phyloP scores from a whole-genome alignment of 148 eudicot genomes.

The Cornus kousa region DNA sequence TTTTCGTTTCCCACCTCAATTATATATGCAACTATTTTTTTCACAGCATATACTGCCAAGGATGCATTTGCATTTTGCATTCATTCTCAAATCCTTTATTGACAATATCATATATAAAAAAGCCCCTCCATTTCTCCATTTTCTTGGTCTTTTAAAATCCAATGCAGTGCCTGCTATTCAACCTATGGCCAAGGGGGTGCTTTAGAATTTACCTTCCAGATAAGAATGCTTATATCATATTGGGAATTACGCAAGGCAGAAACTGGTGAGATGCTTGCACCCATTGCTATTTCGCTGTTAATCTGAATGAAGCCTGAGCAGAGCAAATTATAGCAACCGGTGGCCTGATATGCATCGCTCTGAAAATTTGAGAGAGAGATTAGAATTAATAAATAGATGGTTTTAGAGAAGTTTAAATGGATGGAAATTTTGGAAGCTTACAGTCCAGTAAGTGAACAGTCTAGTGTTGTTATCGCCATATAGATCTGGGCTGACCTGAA shows the following conservation, averaged over 20 bases:
- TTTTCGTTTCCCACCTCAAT: neutral
- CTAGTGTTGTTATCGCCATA: constrained; percentile 98
- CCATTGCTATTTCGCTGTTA: constrained; percentile 94
- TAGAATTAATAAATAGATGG: neutral
- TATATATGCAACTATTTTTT: neutral
- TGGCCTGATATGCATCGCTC: constrained; percentile 99
- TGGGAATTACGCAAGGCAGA: constrained; percentile 80
- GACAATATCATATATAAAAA: neutral
- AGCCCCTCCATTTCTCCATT: neutral
- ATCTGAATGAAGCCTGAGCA: constrained; percentile 98
- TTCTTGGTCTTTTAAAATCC: neutral
- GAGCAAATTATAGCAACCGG: constrained; percentile 92
- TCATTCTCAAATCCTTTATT: constrained; percentile 1
- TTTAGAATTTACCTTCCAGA: constrained; percentile 84
- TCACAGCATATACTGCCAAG: neutral
- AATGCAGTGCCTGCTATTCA: neutral
- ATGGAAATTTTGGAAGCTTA: constrained; percentile 32
- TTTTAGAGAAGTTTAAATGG: neutral
- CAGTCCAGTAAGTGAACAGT: constrained; percentile 99
- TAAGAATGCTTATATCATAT: constrained; percentile 91
- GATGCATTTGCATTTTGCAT: neutral
- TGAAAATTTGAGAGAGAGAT: constrained; percentile 25
- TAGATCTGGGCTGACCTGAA: constrained; percentile 96
- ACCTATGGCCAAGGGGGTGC: constrained; percentile 7
- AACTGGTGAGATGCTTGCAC: constrained; percentile 96